Conservation (phyloP, 2,329 filamentous ascomycete species). For the Phialocephala subalpina region DNA sequence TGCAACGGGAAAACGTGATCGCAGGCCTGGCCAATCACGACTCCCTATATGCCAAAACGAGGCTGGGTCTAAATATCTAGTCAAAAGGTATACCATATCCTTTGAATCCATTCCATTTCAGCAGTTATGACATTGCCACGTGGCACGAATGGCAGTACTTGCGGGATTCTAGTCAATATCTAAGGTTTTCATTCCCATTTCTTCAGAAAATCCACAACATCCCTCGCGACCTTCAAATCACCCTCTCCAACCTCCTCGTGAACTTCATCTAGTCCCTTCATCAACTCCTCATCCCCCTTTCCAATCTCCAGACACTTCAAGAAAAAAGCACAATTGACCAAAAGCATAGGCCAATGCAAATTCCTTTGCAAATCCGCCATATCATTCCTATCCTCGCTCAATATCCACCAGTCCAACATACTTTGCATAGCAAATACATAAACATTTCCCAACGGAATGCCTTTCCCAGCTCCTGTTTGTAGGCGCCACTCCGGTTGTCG, state of each 20-base stretch:
- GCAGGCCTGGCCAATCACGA: too few relatives aligned
- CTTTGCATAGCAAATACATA: constrained; percentile 20
- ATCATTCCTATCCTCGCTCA: constrained; percentile 24
- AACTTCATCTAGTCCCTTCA: constrained; percentile 6
- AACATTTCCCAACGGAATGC: constrained; percentile 23
- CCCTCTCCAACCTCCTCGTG: constrained; percentile 13
- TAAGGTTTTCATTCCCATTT: background rate
- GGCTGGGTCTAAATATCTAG: too few relatives aligned
- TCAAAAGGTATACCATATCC: too few relatives aligned
- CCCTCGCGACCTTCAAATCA: constrained; percentile 10
- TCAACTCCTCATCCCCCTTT: constrained; percentile 13
- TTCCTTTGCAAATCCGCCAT: constrained; percentile 25
- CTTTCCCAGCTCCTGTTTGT: background rate
- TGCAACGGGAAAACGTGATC: too few relatives aligned
- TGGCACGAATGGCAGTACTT: background rate
- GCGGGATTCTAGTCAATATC: background rate
- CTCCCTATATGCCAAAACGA: too few relatives aligned
- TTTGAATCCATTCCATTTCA: too few relatives aligned
- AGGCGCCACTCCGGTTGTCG: constrained; percentile 22
- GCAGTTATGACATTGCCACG: too few relatives aligned
- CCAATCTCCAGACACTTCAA: constrained; percentile 10
- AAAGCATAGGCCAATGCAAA: constrained; percentile 21
- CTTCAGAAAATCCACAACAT: constrained; percentile 5
- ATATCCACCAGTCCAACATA: constrained; percentile 26
- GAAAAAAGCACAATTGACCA: constrained; percentile 23